A percentile compares a stretch with the other conserved stretches of the same genome.
Evolutionary conservation across 768 basidiomycete genomes (phyloP).

Genomic region (Lyophyllum decastes): DNA sequence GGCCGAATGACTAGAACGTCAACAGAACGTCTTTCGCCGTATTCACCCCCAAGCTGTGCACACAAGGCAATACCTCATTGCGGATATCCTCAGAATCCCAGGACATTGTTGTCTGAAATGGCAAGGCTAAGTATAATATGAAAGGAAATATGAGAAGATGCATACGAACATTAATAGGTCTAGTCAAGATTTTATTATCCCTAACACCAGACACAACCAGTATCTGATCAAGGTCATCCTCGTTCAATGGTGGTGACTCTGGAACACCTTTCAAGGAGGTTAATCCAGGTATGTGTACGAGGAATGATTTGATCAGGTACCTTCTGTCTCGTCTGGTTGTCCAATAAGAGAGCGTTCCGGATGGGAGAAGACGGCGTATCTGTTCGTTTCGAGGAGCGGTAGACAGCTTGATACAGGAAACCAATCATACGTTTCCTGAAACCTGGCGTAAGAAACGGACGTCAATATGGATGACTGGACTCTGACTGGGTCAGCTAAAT

Average conservation of each 20-base stretch:
- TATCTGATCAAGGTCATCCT: slow-evolving; percentile 15
- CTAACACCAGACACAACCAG: slow-evolving; percentile 12
- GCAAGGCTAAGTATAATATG: slow-evolving; percentile 2
- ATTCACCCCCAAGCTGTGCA: slow-evolving; percentile 13
- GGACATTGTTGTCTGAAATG: slow-evolving; percentile 5
- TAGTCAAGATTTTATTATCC: slow-evolving; percentile 20
- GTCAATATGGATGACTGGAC: not conserved
- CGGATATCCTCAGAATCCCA: slow-evolving; percentile 14
- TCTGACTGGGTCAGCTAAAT: slow-evolving; percentile 80
- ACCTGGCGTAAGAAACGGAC: not conserved
- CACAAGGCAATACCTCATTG: slow-evolving; percentile 12
- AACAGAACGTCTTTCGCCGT: slow-evolving; percentile 11
- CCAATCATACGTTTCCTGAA: slow-evolving; percentile 79
- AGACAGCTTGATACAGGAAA: slow-evolving; percentile 62
- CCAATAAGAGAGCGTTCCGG: slow-evolving; percentile 54
- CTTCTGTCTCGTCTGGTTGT: slow-evolving; percentile 22
- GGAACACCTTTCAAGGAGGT: slow-evolving; percentile 6
- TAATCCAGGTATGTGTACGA: not conserved
- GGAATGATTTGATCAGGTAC: too few species aligned
- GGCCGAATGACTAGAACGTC: not conserved
- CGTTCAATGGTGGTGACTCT: slow-evolving; percentile 1
- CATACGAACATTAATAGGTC: slow-evolving; percentile 26
- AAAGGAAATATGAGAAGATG: slow-evolving; percentile 2
- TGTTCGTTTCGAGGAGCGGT: slow-evolving; percentile 61
- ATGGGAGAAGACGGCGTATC: slow-evolving; percentile 70